Conservation (phyloP, 257 asterid genomes). For the Ehretia macrophylla region DNA sequence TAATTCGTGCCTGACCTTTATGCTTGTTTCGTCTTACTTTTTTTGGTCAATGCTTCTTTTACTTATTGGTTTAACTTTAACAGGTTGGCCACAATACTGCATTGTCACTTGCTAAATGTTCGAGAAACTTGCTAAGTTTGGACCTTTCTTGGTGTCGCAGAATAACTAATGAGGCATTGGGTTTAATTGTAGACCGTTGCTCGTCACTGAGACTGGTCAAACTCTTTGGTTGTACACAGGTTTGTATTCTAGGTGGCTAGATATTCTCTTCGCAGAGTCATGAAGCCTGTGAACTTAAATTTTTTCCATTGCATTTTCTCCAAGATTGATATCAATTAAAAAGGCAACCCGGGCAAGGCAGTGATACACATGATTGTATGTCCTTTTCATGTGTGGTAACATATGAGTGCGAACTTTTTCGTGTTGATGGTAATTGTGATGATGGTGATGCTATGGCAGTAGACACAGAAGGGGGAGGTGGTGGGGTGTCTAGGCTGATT, state of each 20-base stretch:
- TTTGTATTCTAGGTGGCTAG: conserved; percentile 13
- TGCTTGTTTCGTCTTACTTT: background rate
- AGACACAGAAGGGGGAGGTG: no score
- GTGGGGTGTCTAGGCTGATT: no score
- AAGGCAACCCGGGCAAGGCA: background rate
- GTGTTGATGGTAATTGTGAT: no score
- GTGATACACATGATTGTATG: background rate
- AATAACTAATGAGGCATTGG: conserved; percentile 56
- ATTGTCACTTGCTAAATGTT: conserved; percentile 52
- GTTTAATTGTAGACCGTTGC: conserved; percentile 73
- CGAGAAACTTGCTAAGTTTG: conserved; percentile 50
- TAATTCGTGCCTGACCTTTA: no score
- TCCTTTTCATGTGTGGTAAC: background rate
- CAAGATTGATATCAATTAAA: no score
- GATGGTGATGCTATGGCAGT: no score
- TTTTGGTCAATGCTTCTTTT: background rate
- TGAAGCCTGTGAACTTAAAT: no score
- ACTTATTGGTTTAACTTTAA: conserved; percentile 8
- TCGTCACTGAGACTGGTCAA: conserved; percentile 62
- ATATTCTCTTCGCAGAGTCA: background rate
- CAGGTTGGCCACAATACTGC: conserved; percentile 63
- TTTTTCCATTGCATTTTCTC: background rate
- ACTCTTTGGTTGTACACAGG: conserved; percentile 84
- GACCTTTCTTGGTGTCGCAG: conserved; percentile 79
- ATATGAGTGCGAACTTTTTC: no score